phyloP scores from a whole-genome alignment of 352 stramenopile species.

The Phytopythium aichiense region DNA sequence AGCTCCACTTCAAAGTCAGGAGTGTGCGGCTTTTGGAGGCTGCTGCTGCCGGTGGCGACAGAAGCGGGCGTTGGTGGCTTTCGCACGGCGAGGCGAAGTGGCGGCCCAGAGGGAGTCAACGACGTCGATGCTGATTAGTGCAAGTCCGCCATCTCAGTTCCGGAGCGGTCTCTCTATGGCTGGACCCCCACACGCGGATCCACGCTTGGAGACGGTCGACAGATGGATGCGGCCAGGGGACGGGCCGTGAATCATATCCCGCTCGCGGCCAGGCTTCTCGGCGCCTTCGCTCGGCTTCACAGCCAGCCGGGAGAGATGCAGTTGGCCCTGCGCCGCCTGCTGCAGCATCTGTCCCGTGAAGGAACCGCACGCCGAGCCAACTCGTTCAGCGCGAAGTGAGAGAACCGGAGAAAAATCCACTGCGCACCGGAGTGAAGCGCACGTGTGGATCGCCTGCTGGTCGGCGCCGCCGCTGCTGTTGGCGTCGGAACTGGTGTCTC shows the following conservation, averaged over 20 bases:
- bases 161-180: background rate
- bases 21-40: background rate
- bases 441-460: background rate
- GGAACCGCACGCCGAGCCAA: background rate
- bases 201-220: background rate
- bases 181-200: background rate
- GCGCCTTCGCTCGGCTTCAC: background rate
- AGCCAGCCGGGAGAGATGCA: background rate
- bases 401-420: constrained; percentile 8
- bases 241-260: background rate
- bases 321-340: background rate
- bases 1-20: background rate
- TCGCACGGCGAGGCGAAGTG: background rate
- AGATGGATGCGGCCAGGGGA: background rate
- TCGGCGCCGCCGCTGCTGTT: background rate
- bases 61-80: background rate
- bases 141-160: background rate
- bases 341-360: background rate
- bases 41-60: background rate
- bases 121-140: background rate
- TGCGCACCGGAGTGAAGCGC: background rate
- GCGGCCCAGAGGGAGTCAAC: background rate
- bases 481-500: background rate
- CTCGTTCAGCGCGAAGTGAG: background rate
- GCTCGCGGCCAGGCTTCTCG: background rate